phyloP scores from a whole-genome alignment of 2,329 filamentous ascomycete genomes.

The Colletotrichum incanum region DNA sequence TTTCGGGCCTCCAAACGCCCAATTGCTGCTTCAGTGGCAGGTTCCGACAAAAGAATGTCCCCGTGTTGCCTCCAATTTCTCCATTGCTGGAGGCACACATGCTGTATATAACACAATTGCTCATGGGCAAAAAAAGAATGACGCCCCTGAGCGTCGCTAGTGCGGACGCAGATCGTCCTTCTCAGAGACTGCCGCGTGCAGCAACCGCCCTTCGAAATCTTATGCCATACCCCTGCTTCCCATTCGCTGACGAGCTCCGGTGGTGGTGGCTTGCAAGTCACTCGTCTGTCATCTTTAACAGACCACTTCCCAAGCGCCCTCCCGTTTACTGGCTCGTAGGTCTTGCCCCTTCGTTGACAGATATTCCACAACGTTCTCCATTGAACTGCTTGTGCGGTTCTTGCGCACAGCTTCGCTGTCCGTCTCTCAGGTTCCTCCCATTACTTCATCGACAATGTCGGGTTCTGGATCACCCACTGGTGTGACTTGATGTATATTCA shows the following conservation, averaged over 20 bases:
- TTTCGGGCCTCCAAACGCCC: conserved; percentile 33
- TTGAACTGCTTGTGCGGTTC: not conserved
- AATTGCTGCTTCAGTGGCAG: conserved; percentile 12
- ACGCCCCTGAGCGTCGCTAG: conserved; percentile 19
- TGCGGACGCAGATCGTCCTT: not conserved
- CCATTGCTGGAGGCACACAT: conserved; percentile 4
- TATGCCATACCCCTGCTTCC: not conserved
- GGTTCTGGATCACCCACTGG: conserved; percentile 44
- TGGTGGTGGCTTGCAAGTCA: conserved; percentile 30
- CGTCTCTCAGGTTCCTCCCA: conserved; percentile 33
- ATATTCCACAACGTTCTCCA: not conserved
- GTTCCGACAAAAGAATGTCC: conserved; percentile 23
- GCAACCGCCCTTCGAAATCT: not conserved
- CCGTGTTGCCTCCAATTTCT: not conserved
- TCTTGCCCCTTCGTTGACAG: not conserved
- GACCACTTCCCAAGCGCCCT: conserved; percentile 35
- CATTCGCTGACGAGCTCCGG: not conserved
- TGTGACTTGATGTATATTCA: conserved; percentile 68
- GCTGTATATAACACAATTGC: conserved; percentile 22
- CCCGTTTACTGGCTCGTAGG: not conserved
- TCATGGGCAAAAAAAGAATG: conserved; percentile 16
- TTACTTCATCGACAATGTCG: conserved; percentile 45
- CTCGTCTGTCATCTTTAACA: conserved; percentile 21
- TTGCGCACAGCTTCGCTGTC: not conserved
- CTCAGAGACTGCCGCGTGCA: not conserved